Evolutionary conservation across 768 basidiomycete genomes (phyloP).

Genomic region (Cystofilobasidium macerans): DNA sequence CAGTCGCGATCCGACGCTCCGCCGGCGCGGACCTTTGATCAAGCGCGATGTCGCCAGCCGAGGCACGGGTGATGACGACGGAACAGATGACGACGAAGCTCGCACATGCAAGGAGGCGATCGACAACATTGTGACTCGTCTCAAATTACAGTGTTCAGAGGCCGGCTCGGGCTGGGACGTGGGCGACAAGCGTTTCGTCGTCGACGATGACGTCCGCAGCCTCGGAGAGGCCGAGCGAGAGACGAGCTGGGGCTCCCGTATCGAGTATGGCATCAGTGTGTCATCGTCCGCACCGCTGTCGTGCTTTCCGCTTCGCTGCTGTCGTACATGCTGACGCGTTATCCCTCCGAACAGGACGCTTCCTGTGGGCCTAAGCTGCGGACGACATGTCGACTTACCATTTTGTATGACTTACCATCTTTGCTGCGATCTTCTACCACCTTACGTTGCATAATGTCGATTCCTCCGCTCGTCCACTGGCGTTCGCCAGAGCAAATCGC

Average conservation of each 20-base stretch:
- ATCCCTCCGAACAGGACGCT: not conserved
- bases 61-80: constrained; percentile 41
- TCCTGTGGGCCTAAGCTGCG: too few species aligned
- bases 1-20: constrained; percentile 33
- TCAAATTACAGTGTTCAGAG: constrained; percentile 57
- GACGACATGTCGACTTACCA: too few species aligned
- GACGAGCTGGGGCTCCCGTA: constrained; percentile 77
- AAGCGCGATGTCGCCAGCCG: constrained; percentile 4
- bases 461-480: too few species aligned
- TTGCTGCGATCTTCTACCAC: too few species aligned
- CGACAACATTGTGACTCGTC: constrained; percentile 59
- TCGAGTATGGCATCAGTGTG: constrained; percentile 87
- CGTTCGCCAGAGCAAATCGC: too few species aligned
- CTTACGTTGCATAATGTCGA: too few species aligned
- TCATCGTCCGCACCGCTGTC: constrained; percentile 50
- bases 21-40: constrained; percentile 11
- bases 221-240: constrained; percentile 69
- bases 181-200: constrained; percentile 46
- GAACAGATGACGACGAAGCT: constrained; percentile 49
- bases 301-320: not conserved
- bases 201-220: constrained; percentile 52
- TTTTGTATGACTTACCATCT: too few species aligned
- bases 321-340: not conserved
- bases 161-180: constrained; percentile 41
- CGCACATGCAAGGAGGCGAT: constrained; percentile 65